phyloP scores from a whole-genome alignment of 805 yeast species.

The Soucietia sequanensis region DNA sequence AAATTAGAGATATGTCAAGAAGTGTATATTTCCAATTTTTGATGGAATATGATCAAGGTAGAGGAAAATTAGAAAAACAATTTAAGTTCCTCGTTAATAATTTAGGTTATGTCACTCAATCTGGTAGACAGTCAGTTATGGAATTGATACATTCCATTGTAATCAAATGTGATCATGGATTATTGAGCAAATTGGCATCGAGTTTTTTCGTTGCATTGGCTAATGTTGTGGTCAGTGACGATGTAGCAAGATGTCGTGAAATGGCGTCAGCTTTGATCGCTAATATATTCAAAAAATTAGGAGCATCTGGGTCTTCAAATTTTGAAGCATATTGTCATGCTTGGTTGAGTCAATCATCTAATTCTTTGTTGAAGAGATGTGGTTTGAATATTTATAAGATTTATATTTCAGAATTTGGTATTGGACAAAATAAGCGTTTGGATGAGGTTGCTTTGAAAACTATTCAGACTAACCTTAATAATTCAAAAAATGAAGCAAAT shows the following conservation, averaged over 20 bases:
- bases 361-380: slow-evolving; percentile 59
- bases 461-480: slow-evolving; percentile 22
- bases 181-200: slow-evolving; percentile 59
- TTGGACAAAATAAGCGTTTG: slow-evolving; percentile 34
- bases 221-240: slow-evolving; percentile 75
- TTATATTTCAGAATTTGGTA: slow-evolving; percentile 50
- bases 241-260: slow-evolving; percentile 75
- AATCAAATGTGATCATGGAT: slow-evolving; percentile 58
- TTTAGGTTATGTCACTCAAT: slow-evolving; percentile 76
- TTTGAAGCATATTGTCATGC: slow-evolving; percentile 46
- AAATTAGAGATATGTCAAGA: slow-evolving; percentile 81
- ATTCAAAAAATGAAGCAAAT: slow-evolving; percentile 33
- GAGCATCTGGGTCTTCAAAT: slow-evolving; percentile 25
- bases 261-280: slow-evolving; percentile 68
- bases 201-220: slow-evolving; percentile 84
- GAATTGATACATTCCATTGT: slow-evolving; percentile 76
- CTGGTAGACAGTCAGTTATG: slow-evolving; percentile 88
- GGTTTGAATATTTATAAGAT: slow-evolving; percentile 72
- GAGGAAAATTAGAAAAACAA: slow-evolving; percentile 78
- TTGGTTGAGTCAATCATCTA: slow-evolving; percentile 63
- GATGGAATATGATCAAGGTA: slow-evolving; percentile 93
- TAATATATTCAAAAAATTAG: slow-evolving; percentile 52
- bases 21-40: slow-evolving; percentile 79
- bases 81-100: slow-evolving; percentile 79
- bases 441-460: slow-evolving; percentile 35